These are phyloP conservation scores for Hypoxylon fragiforme DNA, from an alignment of 495 filamentous ascomycete genomes.

Conservation along the genomic window DNA sequence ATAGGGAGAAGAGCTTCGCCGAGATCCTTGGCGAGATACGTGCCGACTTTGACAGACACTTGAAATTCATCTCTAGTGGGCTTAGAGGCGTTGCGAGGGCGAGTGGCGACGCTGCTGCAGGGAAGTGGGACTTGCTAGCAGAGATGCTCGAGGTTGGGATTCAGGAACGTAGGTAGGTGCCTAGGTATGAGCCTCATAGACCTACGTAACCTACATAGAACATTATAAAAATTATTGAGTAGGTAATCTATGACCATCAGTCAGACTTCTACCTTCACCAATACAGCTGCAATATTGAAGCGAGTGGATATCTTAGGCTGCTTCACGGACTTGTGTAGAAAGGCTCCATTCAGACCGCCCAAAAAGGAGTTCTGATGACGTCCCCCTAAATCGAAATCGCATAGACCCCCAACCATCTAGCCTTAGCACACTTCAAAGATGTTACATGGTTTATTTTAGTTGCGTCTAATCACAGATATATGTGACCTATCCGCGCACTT, in stretches of 20 bases:
- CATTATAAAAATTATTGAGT: no score
- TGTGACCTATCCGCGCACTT: no score
- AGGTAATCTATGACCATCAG: no score
- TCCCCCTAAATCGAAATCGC: background rate
- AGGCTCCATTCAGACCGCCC: no score
- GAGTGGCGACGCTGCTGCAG: constrained; percentile 52
- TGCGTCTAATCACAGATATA: no score
- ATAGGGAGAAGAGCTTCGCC: constrained; percentile 41
- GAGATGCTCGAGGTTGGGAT: constrained; percentile 61
- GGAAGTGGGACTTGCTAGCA: constrained; percentile 61
- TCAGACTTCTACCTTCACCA: no score
- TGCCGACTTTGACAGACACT: constrained; percentile 52
- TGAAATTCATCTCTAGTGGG: constrained; percentile 58
- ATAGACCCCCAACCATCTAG: background rate
- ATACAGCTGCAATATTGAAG: no score
- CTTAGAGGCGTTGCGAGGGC: constrained; percentile 62
- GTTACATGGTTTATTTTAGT: no score
- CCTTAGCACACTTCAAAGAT: no score
- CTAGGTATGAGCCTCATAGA: no score
- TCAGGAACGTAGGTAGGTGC: constrained; percentile 27
- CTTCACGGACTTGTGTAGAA: no score
- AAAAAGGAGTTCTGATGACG: constrained; percentile 17
- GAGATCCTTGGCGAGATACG: constrained; percentile 49
- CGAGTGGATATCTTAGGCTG: no score
- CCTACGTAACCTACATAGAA: background rate